Percentiles rank a stretch among this genome's conserved stretches.
These are phyloP conservation scores for Cubamyces sp. DNA, from an alignment of 768 basidiomycete genomes.

Conservation along the genomic window DNA sequence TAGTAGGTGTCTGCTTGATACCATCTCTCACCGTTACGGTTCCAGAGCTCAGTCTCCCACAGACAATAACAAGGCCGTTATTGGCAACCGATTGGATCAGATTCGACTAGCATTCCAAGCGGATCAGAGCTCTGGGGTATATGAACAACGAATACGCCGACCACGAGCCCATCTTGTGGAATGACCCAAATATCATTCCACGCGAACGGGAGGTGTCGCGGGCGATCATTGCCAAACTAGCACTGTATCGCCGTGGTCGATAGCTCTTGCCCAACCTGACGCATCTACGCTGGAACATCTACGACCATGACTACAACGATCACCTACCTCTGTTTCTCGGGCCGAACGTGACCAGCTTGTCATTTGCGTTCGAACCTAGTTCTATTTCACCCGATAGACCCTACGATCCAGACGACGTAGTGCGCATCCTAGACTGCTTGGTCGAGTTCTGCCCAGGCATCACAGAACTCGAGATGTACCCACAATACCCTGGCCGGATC, in stretches of 20 bases:
- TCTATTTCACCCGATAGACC: neutral
- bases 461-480: neutral
- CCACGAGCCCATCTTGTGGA: neutral
- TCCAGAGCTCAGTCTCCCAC: neutral
- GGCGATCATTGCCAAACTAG: neutral
- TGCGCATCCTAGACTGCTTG: neutral
- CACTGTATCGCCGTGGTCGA: neutral
- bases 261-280: neutral
- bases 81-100: neutral
- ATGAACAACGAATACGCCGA: neutral
- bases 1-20: neutral
- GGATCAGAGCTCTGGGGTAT: neutral
- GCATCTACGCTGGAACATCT: constrained; percentile 3
- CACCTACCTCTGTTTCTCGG: neutral
- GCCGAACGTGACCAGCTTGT: neutral
- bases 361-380: neutral
- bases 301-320: neutral
- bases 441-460: neutral
- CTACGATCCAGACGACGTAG: neutral
- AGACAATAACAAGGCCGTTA: neutral
- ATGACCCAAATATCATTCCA: neutral
- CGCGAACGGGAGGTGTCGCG: neutral
- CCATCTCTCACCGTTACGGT: no score
- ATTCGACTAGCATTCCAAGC: neutral
- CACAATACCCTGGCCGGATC: neutral